Conservation (phyloP, 1,284 basidiomycete genomes). For the Malassezia vespertilionis region DNA sequence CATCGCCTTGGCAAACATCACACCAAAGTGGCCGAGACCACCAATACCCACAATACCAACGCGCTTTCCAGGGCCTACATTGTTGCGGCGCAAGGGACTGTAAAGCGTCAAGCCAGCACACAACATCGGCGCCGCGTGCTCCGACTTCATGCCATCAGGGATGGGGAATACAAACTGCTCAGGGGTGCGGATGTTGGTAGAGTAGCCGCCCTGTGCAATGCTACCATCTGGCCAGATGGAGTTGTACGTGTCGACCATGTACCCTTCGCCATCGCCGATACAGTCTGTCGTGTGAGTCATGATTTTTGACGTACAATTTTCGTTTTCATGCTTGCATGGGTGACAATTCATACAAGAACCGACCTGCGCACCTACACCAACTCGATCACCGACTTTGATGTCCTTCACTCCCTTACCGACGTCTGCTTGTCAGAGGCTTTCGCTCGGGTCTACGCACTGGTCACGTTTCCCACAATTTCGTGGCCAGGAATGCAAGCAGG, state of each 20-base stretch:
- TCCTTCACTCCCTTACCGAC: constrained; percentile 52
- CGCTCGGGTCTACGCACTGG: constrained; percentile 21
- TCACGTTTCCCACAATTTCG: constrained; percentile 58
- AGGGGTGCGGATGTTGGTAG: constrained; percentile 58
- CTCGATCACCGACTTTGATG: constrained; percentile 58
- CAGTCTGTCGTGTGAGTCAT: constrained; percentile 19
- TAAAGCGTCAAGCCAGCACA: constrained; percentile 61
- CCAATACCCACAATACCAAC: constrained; percentile 57
- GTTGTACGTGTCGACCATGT: constrained; percentile 49
- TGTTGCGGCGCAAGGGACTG: constrained; percentile 58
- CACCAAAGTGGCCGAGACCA: constrained; percentile 49
- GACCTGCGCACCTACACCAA: constrained; percentile 59
- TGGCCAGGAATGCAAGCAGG: constrained; percentile 52
- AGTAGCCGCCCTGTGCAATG: constrained; percentile 56
- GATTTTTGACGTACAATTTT: constrained; percentile 21
- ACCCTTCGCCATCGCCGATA: constrained; percentile 30
- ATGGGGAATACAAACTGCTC: constrained; percentile 62
- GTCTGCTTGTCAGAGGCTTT: constrained; percentile 16
- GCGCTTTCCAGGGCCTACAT: constrained; percentile 57
- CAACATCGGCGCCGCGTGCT: constrained; percentile 53
- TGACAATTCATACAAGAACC: constrained; percentile 51
- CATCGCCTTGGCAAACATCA: constrained; percentile 56
- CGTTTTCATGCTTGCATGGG: constrained; percentile 51
- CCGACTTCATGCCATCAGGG: constrained; percentile 56
- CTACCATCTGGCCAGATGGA: constrained; percentile 53